Base-by-base conservation (phyloP, 768 basidiomycete species). In the Podaxis sp. region DNA sequence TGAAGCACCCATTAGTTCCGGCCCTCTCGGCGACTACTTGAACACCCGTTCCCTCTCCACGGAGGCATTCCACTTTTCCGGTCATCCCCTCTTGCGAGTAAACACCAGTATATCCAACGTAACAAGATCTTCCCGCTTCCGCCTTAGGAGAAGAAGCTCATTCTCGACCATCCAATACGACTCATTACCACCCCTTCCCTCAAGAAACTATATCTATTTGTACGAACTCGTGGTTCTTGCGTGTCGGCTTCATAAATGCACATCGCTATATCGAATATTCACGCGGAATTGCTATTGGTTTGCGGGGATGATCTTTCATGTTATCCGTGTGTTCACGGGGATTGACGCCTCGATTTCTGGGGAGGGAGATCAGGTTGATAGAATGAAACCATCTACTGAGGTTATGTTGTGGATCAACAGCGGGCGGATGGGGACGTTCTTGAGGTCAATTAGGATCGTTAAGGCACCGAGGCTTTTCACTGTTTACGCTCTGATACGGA, bases 201-300 rank as follows among this genome's bases (percentile, higher is more conserved):
- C 39, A 26, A 19, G 48, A 9, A 51, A 51, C 42, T n/a, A 38
- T 15, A 39, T 33, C 15, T 59, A 22, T n/a, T 22, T 59, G 3
- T 59, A 38, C 36, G 48, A 59, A 40, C 46, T 59, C 1, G 36
- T 49, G 1, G 38, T 26, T 6, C 48, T 59, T 2, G 58, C 58
- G 11, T 39, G 24, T n/a, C 48, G 36, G 22, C 36, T 59, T 11
- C 48, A 52, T 36, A 59, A 39, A 17, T 59, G 48, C 33, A 39
- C 44, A 39, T 59, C 58, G 0, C 24, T 59, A 22, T 59, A 59
- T 39, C 58, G 49, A 3, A 22, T 59, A 2, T 59, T 51, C 11
- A 51, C 58, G 9, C 36, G 38, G n/a, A 59, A 59, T 22, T 59
- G 58, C 39, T 59, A 59, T 13, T 59, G 58, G 58, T 59, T 59